phyloP scores from a whole-genome alignment of 345 rosid genomes.

The Durio zibethinus region DNA sequence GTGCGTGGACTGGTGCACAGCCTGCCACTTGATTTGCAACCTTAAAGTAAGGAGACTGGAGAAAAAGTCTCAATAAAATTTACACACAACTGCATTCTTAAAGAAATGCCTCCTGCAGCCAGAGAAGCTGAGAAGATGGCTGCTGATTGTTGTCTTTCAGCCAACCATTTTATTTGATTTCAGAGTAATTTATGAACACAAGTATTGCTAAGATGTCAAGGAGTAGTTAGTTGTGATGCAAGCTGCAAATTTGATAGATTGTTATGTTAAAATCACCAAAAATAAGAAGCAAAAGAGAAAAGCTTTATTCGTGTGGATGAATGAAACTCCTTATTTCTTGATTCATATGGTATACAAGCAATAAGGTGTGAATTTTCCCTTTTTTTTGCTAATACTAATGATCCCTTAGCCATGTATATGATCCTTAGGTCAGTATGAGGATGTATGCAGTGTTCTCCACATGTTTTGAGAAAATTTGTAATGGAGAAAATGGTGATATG shows the following conservation, averaged over 20 bases:
- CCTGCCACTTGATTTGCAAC: slow-evolving; percentile 36
- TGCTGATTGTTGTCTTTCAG: background rate
- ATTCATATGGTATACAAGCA: background rate
- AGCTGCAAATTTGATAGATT: background rate
- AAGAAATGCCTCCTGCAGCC: background rate
- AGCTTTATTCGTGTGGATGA: background rate
- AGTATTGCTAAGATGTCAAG: background rate
- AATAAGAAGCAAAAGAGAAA: background rate
- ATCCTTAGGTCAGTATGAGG: background rate
- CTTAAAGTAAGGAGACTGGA: background rate
- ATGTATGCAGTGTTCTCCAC: background rate
- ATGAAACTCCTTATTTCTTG: background rate
- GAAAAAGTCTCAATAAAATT: background rate
- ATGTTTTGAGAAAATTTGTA: background rate
- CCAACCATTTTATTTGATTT: background rate
- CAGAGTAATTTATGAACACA: background rate
- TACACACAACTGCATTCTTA: background rate
- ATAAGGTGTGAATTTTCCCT: background rate
- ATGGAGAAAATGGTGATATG: background rate
- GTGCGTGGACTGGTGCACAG: slow-evolving; percentile 44
- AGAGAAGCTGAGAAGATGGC: background rate
- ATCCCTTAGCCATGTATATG: background rate
- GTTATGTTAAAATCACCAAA: background rate
- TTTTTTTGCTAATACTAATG: background rate
- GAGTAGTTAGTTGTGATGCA: background rate